A percentile compares a stretch with the other conserved stretches of the same genome.
These are phyloP conservation scores for Biscogniauxia mediterranea DNA, from an alignment of 2,329 filamentous ascomycete genomes.

Conservation along the genomic window DNA sequence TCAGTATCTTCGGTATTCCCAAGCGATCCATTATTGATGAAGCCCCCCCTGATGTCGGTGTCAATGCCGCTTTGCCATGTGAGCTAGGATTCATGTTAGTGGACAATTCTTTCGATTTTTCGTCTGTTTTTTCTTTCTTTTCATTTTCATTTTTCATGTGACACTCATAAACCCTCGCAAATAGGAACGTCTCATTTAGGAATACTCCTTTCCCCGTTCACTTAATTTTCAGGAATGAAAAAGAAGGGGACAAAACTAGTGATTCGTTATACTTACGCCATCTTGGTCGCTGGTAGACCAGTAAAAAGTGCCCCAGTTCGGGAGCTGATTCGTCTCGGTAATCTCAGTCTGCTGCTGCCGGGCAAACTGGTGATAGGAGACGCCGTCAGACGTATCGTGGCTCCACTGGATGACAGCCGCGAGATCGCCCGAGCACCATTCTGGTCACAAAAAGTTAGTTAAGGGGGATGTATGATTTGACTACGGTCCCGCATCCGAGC, in stretches of 20 bases:
- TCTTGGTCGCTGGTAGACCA: slow-evolving; percentile 63
- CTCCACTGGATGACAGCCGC: slow-evolving; percentile 60
- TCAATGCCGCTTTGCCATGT: slow-evolving; percentile 72
- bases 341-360: slow-evolving; percentile 62
- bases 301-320: slow-evolving; percentile 75
- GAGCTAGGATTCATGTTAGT: slow-evolving; percentile 41
- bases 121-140: neutral
- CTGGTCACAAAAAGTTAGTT: slow-evolving; percentile 38
- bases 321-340: slow-evolving; percentile 65
- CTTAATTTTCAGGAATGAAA: neutral
- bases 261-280: slow-evolving; percentile 37
- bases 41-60: slow-evolving; percentile 61
- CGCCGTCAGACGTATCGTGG: slow-evolving; percentile 45
- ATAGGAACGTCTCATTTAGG: neutral
- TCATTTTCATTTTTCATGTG: neutral
- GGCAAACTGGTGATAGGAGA: slow-evolving; percentile 65
- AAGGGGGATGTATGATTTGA: neutral
- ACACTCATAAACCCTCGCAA: neutral
- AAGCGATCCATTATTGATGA: slow-evolving; percentile 61
- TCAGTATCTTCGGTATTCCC: slow-evolving; percentile 61
- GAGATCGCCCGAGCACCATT: slow-evolving; percentile 68
- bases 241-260: neutral
- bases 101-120: neutral
- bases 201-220: neutral
- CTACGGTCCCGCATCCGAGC: neutral